Conservation (phyloP, 106 monocot species). For the Alisma plantagoaquatica region DNA sequence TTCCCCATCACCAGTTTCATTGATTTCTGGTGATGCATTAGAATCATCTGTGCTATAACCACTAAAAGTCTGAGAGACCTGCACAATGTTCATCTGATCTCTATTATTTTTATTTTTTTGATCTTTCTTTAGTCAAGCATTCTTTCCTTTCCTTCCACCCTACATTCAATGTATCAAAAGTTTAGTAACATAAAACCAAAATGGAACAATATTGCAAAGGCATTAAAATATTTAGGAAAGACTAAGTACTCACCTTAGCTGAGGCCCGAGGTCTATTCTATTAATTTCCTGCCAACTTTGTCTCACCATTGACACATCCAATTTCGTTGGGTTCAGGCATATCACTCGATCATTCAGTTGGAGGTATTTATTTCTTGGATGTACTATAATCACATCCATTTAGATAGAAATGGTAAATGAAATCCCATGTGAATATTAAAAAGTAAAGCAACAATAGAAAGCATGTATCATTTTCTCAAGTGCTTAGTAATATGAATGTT, state of each 20-base stretch:
- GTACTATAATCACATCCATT: background rate
- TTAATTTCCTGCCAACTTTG: background rate
- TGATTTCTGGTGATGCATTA: constrained; percentile 5
- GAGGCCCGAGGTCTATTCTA: background rate
- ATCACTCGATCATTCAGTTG: background rate
- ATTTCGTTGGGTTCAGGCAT: background rate
- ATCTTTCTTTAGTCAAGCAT: constrained; percentile 1
- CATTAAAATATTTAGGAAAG: background rate
- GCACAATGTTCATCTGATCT: background rate
- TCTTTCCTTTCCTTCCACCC: constrained; percentile 9
- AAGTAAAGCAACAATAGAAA: no score
- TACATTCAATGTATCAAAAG: background rate
- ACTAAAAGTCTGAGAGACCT: constrained; percentile 1
- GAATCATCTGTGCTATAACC: constrained; percentile 9
- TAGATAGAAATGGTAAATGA: background rate
- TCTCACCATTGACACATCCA: no score
- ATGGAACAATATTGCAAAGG: background rate
- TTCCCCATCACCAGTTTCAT: background rate
- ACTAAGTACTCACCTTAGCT: background rate
- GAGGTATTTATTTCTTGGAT: background rate
- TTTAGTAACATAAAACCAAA: background rate
- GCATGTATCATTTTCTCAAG: no score
- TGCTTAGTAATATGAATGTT: no score
- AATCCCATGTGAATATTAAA: no score
- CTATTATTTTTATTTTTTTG: background rate